Conservation (phyloP, 2,329 filamentous ascomycete species). For the Blumeria hordei region DNA sequence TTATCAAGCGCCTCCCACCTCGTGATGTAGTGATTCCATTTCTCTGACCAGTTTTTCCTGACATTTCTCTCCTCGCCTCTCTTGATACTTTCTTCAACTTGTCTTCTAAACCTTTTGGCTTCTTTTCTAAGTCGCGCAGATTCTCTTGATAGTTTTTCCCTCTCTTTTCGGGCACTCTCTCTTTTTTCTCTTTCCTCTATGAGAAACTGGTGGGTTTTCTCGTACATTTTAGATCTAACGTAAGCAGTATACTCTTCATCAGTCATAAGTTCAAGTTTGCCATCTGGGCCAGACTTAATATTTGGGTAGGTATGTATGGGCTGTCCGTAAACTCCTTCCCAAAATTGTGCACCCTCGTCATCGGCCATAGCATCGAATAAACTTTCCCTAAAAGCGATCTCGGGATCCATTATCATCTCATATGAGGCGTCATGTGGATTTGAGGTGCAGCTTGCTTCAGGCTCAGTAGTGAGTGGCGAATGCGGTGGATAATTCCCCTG, state of each 20-base stretch:
- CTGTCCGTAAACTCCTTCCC: slow-evolving; percentile 91
- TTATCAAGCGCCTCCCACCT: slow-evolving; percentile 32
- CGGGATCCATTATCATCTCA: slow-evolving; percentile 27
- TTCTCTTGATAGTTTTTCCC: slow-evolving; percentile 18
- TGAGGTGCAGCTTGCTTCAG: slow-evolving; percentile 12
- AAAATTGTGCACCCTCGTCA: slow-evolving; percentile 85
- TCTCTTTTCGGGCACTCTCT: slow-evolving; percentile 27
- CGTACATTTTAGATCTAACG: slow-evolving; percentile 82
- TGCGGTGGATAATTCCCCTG: neutral
- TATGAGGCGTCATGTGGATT: slow-evolving; percentile 18
- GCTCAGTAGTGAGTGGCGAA: slow-evolving; percentile 5
- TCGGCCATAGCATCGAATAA: slow-evolving; percentile 94
- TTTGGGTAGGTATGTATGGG: slow-evolving; percentile 60
- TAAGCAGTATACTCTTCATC: slow-evolving; percentile 81
- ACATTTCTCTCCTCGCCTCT: slow-evolving; percentile 35
- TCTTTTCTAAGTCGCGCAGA: slow-evolving; percentile 18
- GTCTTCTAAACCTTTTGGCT: slow-evolving; percentile 25
- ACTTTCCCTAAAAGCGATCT: slow-evolving; percentile 69
- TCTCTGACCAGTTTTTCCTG: slow-evolving; percentile 26
- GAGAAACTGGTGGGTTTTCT: slow-evolving; percentile 69
- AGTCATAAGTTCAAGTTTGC: slow-evolving; percentile 57
- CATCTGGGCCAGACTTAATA: slow-evolving; percentile 20
- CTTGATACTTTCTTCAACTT: slow-evolving; percentile 45
- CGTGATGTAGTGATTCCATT: slow-evolving; percentile 39
- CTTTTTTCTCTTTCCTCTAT: slow-evolving; percentile 48